These are phyloP conservation scores for Oxyria digyna DNA, from an alignment of 148 eudicot genomes.

Conservation along the genomic window DNA sequence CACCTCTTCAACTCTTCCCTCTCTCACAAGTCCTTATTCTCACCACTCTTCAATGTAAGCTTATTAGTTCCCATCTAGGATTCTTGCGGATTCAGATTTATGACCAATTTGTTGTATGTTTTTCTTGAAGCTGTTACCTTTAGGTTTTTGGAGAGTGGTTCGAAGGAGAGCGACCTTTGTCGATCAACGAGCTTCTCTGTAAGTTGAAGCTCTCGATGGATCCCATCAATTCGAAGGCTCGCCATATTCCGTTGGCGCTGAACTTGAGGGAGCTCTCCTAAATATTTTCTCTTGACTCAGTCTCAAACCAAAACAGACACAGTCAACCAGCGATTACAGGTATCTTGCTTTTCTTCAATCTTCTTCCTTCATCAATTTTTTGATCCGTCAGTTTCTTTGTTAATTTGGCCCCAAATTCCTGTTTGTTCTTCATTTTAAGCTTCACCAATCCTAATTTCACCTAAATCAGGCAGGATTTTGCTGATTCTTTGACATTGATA, in stretches of 20 bases:
- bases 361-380: not conserved
- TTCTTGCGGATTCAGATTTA: not conserved
- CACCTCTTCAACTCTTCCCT: conserved; percentile 1
- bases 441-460: not conserved
- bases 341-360: not conserved
- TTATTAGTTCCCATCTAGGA: not conserved
- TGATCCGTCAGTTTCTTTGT: not conserved
- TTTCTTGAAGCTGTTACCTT: not conserved
- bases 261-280: too few relatives aligned
- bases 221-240: too few relatives aligned
- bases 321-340: not conserved
- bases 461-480: not conserved
- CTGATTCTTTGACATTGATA: not conserved
- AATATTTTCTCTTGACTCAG: too few relatives aligned
- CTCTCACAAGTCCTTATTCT: not conserved
- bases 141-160: not conserved
- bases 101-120: not conserved
- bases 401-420: not conserved
- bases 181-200: too few relatives aligned
- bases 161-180: too few relatives aligned
- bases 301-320: too few relatives aligned
- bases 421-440: not conserved
- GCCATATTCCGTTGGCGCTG: too few relatives aligned
- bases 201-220: too few relatives aligned
- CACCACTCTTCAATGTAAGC: conserved; percentile 3